Evolutionary conservation across 2,329 filamentous ascomycete genomes (phyloP), one percentile per base, ranked within the genome.

Genomic region (Magnaporthiopsis incrustans): DNA sequence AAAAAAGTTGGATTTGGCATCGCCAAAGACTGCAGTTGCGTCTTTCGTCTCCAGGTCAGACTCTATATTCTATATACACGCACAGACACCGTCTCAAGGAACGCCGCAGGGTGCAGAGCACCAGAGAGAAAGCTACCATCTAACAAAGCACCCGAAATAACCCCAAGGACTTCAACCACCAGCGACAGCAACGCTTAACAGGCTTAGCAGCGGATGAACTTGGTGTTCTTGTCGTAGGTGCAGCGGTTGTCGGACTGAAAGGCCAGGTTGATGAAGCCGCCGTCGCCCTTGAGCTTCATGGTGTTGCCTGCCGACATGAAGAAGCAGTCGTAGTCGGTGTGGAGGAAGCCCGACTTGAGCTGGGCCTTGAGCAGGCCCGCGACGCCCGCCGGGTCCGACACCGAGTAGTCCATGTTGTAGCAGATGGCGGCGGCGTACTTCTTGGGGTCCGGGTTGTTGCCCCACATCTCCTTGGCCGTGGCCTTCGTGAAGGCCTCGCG

Each of bases 401-500:
- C 5, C 6, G 14, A 18, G 38, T 61, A 61, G 26, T 5, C 60
- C 60, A 61, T 61, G 60, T 61, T 61, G 60, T 61, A 61, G 60
- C 60, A 61, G 60, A 61, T 44, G 60, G 60, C 60, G 6, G 60
- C 60, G 15, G 60, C 27, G 38, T 18, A 61, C 25, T 38, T 22
- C 25, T 27, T 50, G 25, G 38, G 14, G 38, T 61, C 60, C 22
- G 44, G 44, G 25, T 30, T 30, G 35, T 61, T 61, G 33, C 12
- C 38, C 60, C 60, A 61, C 60, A 61, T 61, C 33, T 44, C 60
- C 11, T 5, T 5, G 7, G 30, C 5, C 33, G 38, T 53, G 33
- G 25, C 38, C 60, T 61, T 53, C 38, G 60, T 61, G 38, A 61
- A 61, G 22, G 38, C 25, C 60, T 61, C 60, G 14, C 60, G 60